phyloP scores from a whole-genome alignment of 495 filamentous ascomycete genomes.

The Penicillium robsamsonii region DNA sequence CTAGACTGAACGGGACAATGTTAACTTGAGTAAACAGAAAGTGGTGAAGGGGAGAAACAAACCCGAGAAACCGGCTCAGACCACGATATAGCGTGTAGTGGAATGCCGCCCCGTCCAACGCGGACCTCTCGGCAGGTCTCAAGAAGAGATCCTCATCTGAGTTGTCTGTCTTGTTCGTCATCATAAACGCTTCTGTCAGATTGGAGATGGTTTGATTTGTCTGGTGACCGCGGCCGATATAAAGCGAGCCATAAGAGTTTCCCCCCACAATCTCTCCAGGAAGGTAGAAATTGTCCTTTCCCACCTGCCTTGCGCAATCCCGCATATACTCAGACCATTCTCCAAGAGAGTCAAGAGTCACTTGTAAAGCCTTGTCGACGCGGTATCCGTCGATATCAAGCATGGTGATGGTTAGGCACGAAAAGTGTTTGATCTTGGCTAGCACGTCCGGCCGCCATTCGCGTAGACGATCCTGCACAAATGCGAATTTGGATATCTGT shows the following conservation, averaged over 20 bases:
- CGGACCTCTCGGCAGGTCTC: slow-evolving; percentile 30
- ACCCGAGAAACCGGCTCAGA: slow-evolving; percentile 46
- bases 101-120: slow-evolving; percentile 45
- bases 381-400: slow-evolving; percentile 51
- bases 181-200: slow-evolving; percentile 24
- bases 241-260: slow-evolving; percentile 35
- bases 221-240: slow-evolving; percentile 38
- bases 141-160: slow-evolving; percentile 27
- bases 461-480: slow-evolving; percentile 41
- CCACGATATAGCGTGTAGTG: slow-evolving; percentile 48
- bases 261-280: slow-evolving; percentile 46
- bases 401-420: slow-evolving; percentile 43
- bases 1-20: slow-evolving; percentile 22
- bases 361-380: slow-evolving; percentile 48
- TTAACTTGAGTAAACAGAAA: not conserved
- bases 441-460: slow-evolving; percentile 39
- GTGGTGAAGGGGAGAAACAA: not conserved
- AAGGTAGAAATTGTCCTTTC: slow-evolving; percentile 49
- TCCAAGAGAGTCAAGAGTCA: slow-evolving; percentile 46
- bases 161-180: slow-evolving; percentile 20
- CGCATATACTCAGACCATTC: slow-evolving; percentile 44
- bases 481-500: slow-evolving; percentile 39
- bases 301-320: slow-evolving; percentile 38
- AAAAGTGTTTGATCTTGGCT: slow-evolving; percentile 35
- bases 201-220: slow-evolving; percentile 27